Percentiles rank a stretch among this genome's conserved stretches.
These are phyloP conservation scores for Clathrospora elynae DNA, from an alignment of 2,329 filamentous ascomycete genomes.

Conservation along the genomic window DNA sequence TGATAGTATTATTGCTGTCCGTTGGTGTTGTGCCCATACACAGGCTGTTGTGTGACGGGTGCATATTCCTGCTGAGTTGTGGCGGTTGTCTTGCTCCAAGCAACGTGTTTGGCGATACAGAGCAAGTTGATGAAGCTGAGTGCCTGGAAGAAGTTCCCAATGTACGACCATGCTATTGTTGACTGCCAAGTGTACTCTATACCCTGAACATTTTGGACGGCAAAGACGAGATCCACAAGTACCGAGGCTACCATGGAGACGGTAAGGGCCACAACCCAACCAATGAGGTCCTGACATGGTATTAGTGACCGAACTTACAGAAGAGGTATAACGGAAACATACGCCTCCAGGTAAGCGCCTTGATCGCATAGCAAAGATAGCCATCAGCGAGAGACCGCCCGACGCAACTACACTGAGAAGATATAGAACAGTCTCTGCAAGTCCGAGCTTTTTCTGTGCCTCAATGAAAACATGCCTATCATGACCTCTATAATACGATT, in stretches of 20 bases:
- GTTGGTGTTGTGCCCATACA: slow-evolving; percentile 16
- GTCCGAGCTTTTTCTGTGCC: slow-evolving; percentile 2
- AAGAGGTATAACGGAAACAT: slow-evolving; percentile 10
- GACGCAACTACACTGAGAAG: slow-evolving; percentile 24
- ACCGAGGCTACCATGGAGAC: slow-evolving; percentile 26
- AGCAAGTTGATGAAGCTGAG: slow-evolving; percentile 28
- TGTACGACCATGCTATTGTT: slow-evolving; percentile 17
- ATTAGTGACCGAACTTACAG: slow-evolving; percentile 1
- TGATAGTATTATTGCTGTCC: slow-evolving; percentile 24
- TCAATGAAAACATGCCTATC: background rate
- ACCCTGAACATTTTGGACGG: too few species aligned
- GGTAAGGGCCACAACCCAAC: slow-evolving; percentile 22
- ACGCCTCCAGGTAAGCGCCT: slow-evolving; percentile 21
- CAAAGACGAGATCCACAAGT: slow-evolving; percentile 21
- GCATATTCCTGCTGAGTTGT: background rate
- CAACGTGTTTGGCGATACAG: slow-evolving; percentile 26
- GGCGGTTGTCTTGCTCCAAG: slow-evolving; percentile 11
- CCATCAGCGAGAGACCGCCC: slow-evolving; percentile 17
- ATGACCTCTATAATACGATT: background rate
- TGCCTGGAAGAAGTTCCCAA: slow-evolving; percentile 22
- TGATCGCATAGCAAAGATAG: slow-evolving; percentile 24
- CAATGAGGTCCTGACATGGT: slow-evolving; percentile 21
- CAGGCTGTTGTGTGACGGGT: slow-evolving; percentile 9
- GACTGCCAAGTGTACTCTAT: background rate
- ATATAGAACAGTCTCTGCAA: slow-evolving; percentile 26